Conservation (phyloP, 306 rosid genomes). For the Clitoria ternatea region DNA sequence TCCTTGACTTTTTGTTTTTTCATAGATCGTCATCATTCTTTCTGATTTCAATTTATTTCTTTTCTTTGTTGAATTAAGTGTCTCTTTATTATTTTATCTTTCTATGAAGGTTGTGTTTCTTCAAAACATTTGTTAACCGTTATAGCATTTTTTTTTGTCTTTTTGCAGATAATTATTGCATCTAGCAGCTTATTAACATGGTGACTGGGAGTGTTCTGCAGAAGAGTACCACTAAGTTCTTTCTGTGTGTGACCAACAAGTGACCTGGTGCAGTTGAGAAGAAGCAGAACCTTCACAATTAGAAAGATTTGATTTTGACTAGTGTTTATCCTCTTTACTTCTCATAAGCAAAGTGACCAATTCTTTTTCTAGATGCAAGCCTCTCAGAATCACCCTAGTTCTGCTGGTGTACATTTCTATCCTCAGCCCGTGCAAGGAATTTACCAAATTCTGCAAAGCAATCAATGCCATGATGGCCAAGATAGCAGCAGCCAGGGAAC, state of each 20-base stretch:
- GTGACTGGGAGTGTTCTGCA: not conserved
- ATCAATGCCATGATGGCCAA: constrained; percentile 28
- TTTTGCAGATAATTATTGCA: constrained; percentile 13
- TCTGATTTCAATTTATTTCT: not conserved
- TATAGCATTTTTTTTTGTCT: no score
- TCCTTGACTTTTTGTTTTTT: not conserved
- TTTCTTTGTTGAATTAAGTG: not conserved
- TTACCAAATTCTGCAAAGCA: constrained; percentile 49
- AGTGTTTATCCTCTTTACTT: not conserved
- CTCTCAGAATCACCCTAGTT: constrained; percentile 40
- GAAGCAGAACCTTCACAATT: not conserved
- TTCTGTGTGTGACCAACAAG: not conserved
- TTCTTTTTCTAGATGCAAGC: constrained; percentile 47
- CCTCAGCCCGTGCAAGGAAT: constrained; percentile 49
- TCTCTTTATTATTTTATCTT: not conserved
- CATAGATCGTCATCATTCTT: not conserved
- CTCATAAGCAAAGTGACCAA: not conserved
- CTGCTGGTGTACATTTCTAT: constrained; percentile 39
- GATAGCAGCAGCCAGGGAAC: constrained; percentile 52
- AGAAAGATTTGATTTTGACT: not conserved
- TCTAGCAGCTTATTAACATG: constrained; percentile 3
- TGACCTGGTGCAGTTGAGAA: not conserved
- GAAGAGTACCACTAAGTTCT: not conserved
- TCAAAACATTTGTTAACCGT: not conserved
- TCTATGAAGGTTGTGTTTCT: constrained; percentile 34